Evolutionary conservation across 2,329 filamentous ascomycete species (phyloP), one percentile per base, ranked within the genome.

Genomic region (Pseudofabraea citricarpa): DNA sequence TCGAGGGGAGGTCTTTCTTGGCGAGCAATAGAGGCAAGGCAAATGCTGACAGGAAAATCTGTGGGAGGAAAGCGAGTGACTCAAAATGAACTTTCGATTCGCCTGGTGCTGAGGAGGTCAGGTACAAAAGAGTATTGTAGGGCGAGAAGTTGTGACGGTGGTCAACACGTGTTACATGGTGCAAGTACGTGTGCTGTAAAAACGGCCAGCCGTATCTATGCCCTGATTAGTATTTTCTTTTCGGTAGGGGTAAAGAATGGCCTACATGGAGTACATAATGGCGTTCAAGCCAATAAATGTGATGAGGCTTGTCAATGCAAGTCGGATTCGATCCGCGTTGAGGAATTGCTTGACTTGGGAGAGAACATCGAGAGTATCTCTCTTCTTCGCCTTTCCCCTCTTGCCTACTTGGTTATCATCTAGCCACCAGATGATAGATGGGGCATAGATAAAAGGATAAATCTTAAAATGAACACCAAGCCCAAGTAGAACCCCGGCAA

Each of bases 141-240:
- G 90, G 87, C 8, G 90, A 96, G 69, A 98, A 98, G 69, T 98
- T 98, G 70, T 98, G 93, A 12, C 93, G 85, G 66, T 98, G 93
- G 63, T 98, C 93, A 63, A 95, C 85, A 47, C 93, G 85, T 4
- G 85, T 90, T 48, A 97, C 72, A 64, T 98, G 93, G 68, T 98
- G 90, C 46, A 95, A 75, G 68, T 85, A 98, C 29, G 90, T 97
- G 64, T 98, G 90, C 46, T 86, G 74, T 22, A 97, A 64, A 67
- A 97, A 98, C 1, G 86, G 82, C 47, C 67, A 68, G 33, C 87
- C 89, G 61, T 97, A 94, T 40, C 81, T 86, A 54, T 10, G 15
- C 20, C 13, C 20, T 21, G 22, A 24, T 41, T 43, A 43, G 47
- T 20, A 36, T 37, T 20, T 15, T 32, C 18, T 29, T n/a, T 31